Evolutionary conservation across 257 asterid species (phyloP), one percentile per base, ranked within the genome.

Genomic region (Capsicum baccatum): DNA sequence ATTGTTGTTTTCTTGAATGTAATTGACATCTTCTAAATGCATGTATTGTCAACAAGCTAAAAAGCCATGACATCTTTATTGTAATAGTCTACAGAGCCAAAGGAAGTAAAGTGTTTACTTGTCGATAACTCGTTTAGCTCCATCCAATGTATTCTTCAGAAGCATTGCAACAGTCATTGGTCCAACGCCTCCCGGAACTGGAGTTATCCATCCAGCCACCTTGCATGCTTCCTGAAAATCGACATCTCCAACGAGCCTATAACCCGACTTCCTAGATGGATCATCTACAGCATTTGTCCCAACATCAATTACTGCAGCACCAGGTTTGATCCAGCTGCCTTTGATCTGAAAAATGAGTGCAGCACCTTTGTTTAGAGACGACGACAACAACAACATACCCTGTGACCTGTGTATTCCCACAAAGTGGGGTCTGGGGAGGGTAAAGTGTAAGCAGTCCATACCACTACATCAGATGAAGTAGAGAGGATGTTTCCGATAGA

Each of bases 131-230:
- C 97, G 93, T 87, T 92, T 94, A 79, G 97, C 98, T 85, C 97
- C 98, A 60, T 90, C 97, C 88, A 93, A 83, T 33, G 98, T 93
- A 87, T 96, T 96, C 94, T 91, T 93, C 16, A 96, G 91, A 21
- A 96, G 90, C 99, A 96, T 93, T 57, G 99, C 98, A 73, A 96
- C 97, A 12, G 98, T 96, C 98, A 94, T 91, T 6, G 99, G 99
- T 83, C 99, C 99, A 39, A 94, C 98, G 4, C 98, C 98, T 69
- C 98, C 99, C 0, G 99, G 98, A 88, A 96, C 99, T 2, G 98
- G 99, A 83, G 98, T 96, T 79, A 96, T 89, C 81, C 92, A 95
- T 80, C 98, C 98, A 16, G 99, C 98, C 21, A 92, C 93, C 79
- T 90, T 88, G 81, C 96, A 89, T 44, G 97, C 99, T 91, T 94